Percentiles rank a stretch among this genome's conserved stretches.
phyloP scores from a whole-genome alignment of 2,329 filamentous ascomycete species.

The Cladosporium sp. region DNA sequence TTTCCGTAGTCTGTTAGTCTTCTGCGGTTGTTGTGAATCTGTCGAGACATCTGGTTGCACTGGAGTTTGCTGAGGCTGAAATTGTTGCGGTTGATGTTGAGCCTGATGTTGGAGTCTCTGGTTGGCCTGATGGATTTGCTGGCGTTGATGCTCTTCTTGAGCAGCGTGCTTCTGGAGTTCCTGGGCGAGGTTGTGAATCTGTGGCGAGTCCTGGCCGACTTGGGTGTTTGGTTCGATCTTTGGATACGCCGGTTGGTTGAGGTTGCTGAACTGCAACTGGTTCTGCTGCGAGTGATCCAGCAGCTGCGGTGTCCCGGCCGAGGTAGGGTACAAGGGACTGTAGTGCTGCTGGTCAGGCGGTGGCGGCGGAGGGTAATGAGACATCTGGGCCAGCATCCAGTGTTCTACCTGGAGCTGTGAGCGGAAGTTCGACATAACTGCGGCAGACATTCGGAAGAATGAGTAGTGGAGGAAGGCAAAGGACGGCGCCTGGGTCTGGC shows the following conservation, averaged over 20 bases:
- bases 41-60: constrained; percentile 6
- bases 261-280: constrained; percentile 36
- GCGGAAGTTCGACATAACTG: constrained; percentile 36
- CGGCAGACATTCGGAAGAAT: constrained; percentile 31
- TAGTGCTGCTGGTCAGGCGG: constrained; percentile 39
- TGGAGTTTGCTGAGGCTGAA: constrained; percentile 22
- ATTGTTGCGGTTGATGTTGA: constrained; percentile 26
- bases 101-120: constrained; percentile 31
- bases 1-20: constrained; percentile 42
- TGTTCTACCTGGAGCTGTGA: constrained; percentile 37
- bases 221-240: constrained; percentile 34
- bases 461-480: constrained; percentile 9
- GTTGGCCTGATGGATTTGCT: constrained; percentile 33
- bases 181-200: constrained; percentile 36
- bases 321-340: constrained; percentile 35
- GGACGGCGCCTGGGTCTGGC: constrained; percentile 13
- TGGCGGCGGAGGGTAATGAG: constrained; percentile 39
- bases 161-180: constrained; percentile 33
- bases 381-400: constrained; percentile 40
- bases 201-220: constrained; percentile 26
- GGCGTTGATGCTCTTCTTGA: constrained; percentile 34
- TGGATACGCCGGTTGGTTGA: constrained; percentile 38
- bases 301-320: constrained; percentile 34
- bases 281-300: constrained; percentile 36
- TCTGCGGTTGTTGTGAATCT: constrained; percentile 26